Evolutionary conservation across 345 rosid genomes (phyloP).

Genomic region (Hibiscus mutabilis): DNA sequence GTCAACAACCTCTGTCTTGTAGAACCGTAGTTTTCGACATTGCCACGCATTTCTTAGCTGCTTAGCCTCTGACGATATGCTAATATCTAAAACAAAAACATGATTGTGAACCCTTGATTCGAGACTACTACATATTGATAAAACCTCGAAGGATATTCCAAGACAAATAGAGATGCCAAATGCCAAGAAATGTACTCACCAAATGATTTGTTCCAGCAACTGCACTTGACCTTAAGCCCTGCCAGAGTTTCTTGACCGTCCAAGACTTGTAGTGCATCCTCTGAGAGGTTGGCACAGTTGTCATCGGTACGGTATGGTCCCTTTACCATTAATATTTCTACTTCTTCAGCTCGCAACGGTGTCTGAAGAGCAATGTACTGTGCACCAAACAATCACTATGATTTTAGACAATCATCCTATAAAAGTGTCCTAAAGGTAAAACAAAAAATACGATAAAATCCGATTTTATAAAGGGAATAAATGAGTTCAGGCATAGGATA

Average conservation of each 20-base stretch:
- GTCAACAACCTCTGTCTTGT: background rate
- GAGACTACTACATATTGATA: background rate
- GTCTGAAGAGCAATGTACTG: slow-evolving; percentile 73
- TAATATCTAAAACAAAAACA: slow-evolving; percentile 30
- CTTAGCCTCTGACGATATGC: slow-evolving; percentile 42
- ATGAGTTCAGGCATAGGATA: background rate
- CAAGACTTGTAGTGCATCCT: slow-evolving; percentile 43
- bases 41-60: background rate
- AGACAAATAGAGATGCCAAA: background rate
- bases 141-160: background rate
- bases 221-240: slow-evolving; percentile 24
- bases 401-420: slow-evolving; percentile 12
- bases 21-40: background rate
- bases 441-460: background rate
- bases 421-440: background rate
- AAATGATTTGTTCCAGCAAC: slow-evolving; percentile 26
- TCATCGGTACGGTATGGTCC: slow-evolving; percentile 24
- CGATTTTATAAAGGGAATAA: background rate
- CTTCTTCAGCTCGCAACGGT: slow-evolving; percentile 55
- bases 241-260: slow-evolving; percentile 48
- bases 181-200: slow-evolving; percentile 28
- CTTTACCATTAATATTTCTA: slow-evolving; percentile 53
- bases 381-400: slow-evolving; percentile 1
- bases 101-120: background rate
- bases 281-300: slow-evolving; percentile 16